Evolutionary conservation across 768 basidiomycete species (phyloP), one percentile per base, ranked within the genome.

Genomic region (Lepiota brunneoincarnata): DNA sequence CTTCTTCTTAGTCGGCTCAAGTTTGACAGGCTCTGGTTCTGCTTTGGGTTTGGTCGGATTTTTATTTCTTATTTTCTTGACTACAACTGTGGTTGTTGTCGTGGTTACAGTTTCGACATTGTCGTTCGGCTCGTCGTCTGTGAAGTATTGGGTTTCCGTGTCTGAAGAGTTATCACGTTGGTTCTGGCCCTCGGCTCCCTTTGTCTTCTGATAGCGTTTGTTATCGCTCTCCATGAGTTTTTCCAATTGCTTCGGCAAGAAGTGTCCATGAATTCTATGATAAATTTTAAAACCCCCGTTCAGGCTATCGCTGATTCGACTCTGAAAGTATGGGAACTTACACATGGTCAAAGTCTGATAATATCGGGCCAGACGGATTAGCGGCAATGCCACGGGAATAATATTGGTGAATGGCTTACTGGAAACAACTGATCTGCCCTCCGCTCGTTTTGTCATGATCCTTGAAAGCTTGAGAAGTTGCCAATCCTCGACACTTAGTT

Each of bases 341-440:
- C 50, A 31, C 40, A 3, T n/a, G 40, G 34, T 28, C 2, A 6
- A 21, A 4, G 35, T 51, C 50, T 51, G 23, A 4, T 23, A 23
- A 60, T 50, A 69, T 69, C 41, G 70, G 72, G n/a, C n/a, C n/a
- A n/a, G n/a, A n/a, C n/a, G n/a, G 70, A 42, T 10, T 34, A 26
- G 35, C 18, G 37, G 26, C 28, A 6, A 24, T 41, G 15, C 17
- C 31, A n/a, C 21, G 18, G 3, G 11, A 45, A 50, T 35, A 20
- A 34, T 21, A 9, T 15, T 9, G 23, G 39, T 12, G 7, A 67
- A 31, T 31, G 7, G 7, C 76, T 55, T 58, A 79, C 79, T 81
- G 6, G 69, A 63, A 6, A 72, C 77, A 56, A 79, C 69, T 5
- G 77, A 72, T 44, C 73, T 75, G 49, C 76, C 72, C 63, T 72